Evolutionary conservation across 108 stramenopile species (phyloP).

Genomic region (Nitzschia sp.): DNA sequence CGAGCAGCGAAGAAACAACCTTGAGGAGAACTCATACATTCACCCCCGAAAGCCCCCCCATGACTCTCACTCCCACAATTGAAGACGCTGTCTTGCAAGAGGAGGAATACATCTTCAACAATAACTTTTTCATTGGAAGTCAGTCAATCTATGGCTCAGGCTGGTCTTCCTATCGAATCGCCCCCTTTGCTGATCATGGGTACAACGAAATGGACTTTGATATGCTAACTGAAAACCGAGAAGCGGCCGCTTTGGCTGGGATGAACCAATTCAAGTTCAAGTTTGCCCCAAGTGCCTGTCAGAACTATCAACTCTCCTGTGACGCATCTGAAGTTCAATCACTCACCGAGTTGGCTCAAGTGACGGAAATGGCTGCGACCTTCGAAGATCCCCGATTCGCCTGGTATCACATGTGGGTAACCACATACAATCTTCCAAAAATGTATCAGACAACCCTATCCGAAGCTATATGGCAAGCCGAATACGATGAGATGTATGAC

Average conservation of each 20-base stretch:
- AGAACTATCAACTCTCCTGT: slow-evolving; percentile 3
- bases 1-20: no score
- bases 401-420: slow-evolving; percentile 19
- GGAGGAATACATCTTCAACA: no score
- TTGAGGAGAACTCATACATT: no score
- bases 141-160: slow-evolving; percentile 1
- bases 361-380: slow-evolving; percentile 6
- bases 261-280: slow-evolving; percentile 21
- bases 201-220: slow-evolving; percentile 2
- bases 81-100: no score
- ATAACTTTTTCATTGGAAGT: slow-evolving; percentile 11
- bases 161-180: slow-evolving; percentile 2
- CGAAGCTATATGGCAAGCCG: neutral
- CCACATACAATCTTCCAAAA: neutral
- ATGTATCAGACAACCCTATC: neutral
- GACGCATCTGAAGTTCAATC: neutral
- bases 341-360: slow-evolving; percentile 5
- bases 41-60: no score
- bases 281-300: neutral
- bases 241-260: slow-evolving; percentile 1
- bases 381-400: neutral
- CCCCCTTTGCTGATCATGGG: neutral
- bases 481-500: slow-evolving; percentile 7
- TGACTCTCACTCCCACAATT: no score
- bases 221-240: slow-evolving; percentile 10